Conservation (phyloP, 768 basidiomycete species). For the Lentinula sp. region DNA sequence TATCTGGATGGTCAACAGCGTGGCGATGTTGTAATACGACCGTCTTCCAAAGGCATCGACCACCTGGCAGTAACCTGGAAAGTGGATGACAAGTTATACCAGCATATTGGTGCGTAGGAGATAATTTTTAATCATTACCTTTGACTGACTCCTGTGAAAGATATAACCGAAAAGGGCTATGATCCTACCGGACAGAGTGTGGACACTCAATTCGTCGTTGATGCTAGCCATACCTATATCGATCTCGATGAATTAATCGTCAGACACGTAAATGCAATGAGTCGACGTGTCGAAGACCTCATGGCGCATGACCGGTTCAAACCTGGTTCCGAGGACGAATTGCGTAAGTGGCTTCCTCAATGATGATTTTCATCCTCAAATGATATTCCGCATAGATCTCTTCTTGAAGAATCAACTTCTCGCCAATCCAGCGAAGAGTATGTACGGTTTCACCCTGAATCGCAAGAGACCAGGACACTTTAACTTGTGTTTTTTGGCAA, state of each 20-base stretch:
- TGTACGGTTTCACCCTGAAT: conserved; percentile 94
- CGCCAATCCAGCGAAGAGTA: conserved; percentile 90
- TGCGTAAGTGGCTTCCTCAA: conserved; percentile 55
- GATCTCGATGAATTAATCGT: conserved; percentile 97
- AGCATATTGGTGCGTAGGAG: conserved; percentile 77
- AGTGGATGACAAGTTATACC: conserved; percentile 91
- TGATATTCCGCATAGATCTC: conserved; percentile 48
- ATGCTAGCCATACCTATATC: conserved; percentile 74
- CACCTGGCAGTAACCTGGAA: conserved; percentile 99
- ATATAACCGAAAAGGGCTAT: conserved; percentile 76
- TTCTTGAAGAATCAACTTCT: conserved; percentile 87
- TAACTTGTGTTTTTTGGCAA: conserved; percentile 88
- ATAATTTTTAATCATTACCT: background rate
- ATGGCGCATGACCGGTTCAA: conserved; percentile 97
- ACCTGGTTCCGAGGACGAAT: conserved; percentile 77
- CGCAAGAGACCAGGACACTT: conserved; percentile 89
- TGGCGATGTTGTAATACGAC: conserved; percentile 94
- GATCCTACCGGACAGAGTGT: conserved; percentile 62
- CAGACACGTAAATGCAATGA: conserved; percentile 93
- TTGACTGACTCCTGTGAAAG: conserved; percentile 27
- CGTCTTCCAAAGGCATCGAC: conserved; percentile 88
- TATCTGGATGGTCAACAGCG: conserved; percentile 86
- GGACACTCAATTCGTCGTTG: conserved; percentile 64
- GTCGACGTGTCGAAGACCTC: conserved; percentile 87
- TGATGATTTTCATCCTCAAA: background rate